A percentile compares a stretch with the other conserved stretches of the same genome.
phyloP scores from a whole-genome alignment of 148 eudicot species.

The Limonium bicolor region DNA sequence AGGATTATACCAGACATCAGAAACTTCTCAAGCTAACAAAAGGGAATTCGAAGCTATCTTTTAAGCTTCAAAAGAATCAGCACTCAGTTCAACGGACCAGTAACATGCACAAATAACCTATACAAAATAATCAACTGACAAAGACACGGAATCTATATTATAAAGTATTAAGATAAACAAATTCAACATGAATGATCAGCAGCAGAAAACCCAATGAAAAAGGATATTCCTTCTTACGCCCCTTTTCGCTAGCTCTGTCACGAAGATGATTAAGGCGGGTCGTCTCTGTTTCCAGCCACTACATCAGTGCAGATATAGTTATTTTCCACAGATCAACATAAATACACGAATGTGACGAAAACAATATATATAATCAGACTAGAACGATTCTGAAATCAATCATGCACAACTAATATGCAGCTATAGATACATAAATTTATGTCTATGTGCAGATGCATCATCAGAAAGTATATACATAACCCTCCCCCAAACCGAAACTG shows the following conservation, averaged over 20 bases:
- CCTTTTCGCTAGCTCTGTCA: slow-evolving; percentile 90
- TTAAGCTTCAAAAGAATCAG: background rate
- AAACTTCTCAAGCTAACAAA: too few species aligned
- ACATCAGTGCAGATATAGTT: slow-evolving; percentile 17
- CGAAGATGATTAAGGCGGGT: slow-evolving; percentile 85
- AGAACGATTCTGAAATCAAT: too few species aligned
- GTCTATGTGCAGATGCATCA: too few species aligned
- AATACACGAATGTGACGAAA: too few species aligned
- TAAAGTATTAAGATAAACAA: background rate
- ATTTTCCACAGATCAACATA: too few species aligned
- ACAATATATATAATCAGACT: too few species aligned
- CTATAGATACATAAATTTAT: too few species aligned
- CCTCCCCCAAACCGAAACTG: too few species aligned
- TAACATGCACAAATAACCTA: background rate
- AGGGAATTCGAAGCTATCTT: too few species aligned
- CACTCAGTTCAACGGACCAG: background rate
- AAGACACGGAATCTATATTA: background rate
- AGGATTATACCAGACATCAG: too few species aligned
- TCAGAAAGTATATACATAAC: too few species aligned
- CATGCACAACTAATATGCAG: too few species aligned
- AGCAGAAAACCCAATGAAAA: slow-evolving; percentile 9
- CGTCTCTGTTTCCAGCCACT: slow-evolving; percentile 89
- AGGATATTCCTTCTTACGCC: slow-evolving; percentile 97
- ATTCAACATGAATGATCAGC: background rate
- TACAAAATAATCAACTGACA: background rate